Evolutionary conservation across 1,284 basidiomycete genomes (phyloP), one percentile per base, ranked within the genome.

Genomic region (Mycena sp.): DNA sequence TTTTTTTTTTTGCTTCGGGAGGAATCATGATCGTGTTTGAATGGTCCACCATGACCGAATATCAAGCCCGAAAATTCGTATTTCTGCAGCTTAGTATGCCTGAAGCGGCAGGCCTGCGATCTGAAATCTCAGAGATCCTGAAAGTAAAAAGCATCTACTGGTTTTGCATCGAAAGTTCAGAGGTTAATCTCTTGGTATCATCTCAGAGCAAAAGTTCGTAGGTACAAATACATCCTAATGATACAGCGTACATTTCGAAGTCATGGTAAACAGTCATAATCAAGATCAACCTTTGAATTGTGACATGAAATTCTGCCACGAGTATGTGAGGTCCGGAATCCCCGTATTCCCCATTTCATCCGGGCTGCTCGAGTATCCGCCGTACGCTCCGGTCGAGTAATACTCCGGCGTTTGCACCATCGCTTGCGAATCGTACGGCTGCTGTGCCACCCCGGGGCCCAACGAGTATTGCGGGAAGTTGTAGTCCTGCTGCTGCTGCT

Each of bases 241-340:
- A 54, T 75, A 72, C 67, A 73, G 55, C 22, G 56, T 70, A 60
- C 63, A 70, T 41, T 65, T 46, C 55, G 25, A 34, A 48, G 38
- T 41, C 48, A 37, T 22, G 6, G 22, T 59, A 25, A 67, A 18
- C 34, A 39, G n/a, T 22, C n/a, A 54, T n/a, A 50, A 50, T 22
- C n/a, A 50, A 9, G 55, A 38, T 69, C 57, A 73, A 25, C 74
- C 76, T 72, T 80, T 77, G 69, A 81, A 81, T 71, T 81, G 86
- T 18, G 85, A 80, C 75, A 86, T 79, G 55, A 88, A 83, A 73
- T 85, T 86, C 57, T 86, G 82, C 87, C 87, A 88, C n/a, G 86
- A 83, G 69, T 84, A 82, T 67, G 80, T 80, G 46, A 85, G 75
- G 76, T 85, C 85, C 18, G 82, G 80, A 44, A 80, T 78, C 14